Percentiles rank a stretch among this genome's conserved stretches.
These are phyloP conservation scores for Solanum bulbocastanum DNA, from an alignment of 257 asterid species.

Conservation along the genomic window DNA sequence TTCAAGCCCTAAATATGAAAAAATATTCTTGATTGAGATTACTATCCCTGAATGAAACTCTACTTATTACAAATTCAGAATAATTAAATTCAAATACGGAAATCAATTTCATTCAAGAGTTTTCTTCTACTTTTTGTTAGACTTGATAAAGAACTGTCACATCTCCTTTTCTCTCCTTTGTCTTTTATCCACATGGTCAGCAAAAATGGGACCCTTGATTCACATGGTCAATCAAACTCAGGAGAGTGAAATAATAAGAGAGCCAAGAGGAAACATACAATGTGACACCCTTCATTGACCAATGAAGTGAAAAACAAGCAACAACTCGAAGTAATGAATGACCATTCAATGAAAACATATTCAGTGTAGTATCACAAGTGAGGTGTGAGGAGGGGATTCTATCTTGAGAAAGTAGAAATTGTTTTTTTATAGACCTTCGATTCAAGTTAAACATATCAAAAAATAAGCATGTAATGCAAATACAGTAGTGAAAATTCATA, in stretches of 20 bases:
- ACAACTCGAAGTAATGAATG: not conserved
- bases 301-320: not conserved
- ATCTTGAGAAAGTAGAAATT: not conserved
- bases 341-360: not conserved
- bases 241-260: not conserved
- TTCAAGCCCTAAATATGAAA: accelerated
- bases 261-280: not conserved
- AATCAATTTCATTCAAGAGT: not conserved
- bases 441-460: too few relatives aligned
- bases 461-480: too few relatives aligned
- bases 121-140: not conserved
- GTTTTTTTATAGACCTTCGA: not conserved
- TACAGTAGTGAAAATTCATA: not conserved
- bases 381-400: too few relatives aligned
- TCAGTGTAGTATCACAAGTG: not conserved
- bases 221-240: not conserved
- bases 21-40: not conserved
- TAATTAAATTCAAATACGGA: too few relatives aligned
- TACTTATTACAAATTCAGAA: too few relatives aligned
- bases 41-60: too few relatives aligned
- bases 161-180: not conserved
- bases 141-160: not conserved
- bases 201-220: not conserved
- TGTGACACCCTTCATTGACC: not conserved
- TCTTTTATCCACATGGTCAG: not conserved